phyloP scores from a whole-genome alignment of 2,329 filamentous ascomycete species.

The Verticillium isaacii region DNA sequence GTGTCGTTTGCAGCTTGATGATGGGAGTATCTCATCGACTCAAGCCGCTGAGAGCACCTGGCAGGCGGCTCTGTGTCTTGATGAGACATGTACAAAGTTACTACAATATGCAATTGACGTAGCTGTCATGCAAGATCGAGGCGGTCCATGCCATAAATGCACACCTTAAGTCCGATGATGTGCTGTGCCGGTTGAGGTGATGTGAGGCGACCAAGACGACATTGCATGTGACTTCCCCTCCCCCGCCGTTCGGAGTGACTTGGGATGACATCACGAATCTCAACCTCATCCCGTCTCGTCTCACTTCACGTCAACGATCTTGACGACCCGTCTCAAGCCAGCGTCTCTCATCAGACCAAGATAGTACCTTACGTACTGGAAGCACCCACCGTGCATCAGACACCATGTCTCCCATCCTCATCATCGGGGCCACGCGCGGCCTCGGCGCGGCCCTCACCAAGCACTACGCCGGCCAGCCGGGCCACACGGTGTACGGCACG shows the following conservation, averaged over 20 bases:
- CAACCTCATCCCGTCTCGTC: slow-evolving; percentile 3
- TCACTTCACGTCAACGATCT: background rate
- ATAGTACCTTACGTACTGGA: too few species aligned
- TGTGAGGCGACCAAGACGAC: background rate
- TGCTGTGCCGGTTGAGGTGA: background rate
- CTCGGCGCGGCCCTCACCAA: slow-evolving; percentile 58
- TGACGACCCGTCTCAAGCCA: too few species aligned
- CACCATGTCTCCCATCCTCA: slow-evolving; percentile 46
- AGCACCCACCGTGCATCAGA: too few species aligned
- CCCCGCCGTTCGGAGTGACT: background rate
- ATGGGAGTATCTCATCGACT: too few species aligned
- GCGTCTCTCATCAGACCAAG: background rate
- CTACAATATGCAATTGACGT: too few species aligned
- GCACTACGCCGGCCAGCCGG: slow-evolving; percentile 44
- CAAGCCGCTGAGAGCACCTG: too few species aligned
- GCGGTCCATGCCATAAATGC: too few species aligned
- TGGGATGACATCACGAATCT: background rate
- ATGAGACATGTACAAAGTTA: too few species aligned
- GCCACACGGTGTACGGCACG: slow-evolving; percentile 54
- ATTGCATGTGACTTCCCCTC: background rate
- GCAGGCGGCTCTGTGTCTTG: too few species aligned
- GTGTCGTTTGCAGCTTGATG: too few species aligned
- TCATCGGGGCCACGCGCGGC: slow-evolving; percentile 65
- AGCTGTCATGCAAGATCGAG: too few species aligned
- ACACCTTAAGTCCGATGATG: background rate